Evolutionary conservation across 805 yeast genomes (phyloP).

Genomic region (Ogataea degrootiae): DNA sequence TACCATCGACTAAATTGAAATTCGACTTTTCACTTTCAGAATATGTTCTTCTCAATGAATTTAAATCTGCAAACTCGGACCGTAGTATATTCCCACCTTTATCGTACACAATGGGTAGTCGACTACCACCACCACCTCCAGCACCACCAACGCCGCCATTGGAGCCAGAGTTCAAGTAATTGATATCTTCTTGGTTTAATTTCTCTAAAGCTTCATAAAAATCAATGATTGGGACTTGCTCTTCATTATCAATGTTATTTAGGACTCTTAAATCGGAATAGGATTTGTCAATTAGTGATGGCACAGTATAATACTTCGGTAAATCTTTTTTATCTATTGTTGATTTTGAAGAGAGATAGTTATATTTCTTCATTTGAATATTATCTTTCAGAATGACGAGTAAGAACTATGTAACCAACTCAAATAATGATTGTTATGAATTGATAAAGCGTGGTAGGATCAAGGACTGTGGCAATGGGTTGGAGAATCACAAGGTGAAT

Average conservation of each 20-base stretch:
- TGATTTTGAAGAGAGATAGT: constrained; percentile 10
- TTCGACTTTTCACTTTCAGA: constrained; percentile 64
- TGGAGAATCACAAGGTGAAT: too few relatives aligned
- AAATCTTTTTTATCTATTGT: constrained; percentile 9
- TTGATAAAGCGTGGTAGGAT: too few relatives aligned
- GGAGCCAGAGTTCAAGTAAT: neutral
- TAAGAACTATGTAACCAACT: too few relatives aligned
- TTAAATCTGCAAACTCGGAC: neutral
- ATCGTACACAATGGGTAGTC: too few relatives aligned
- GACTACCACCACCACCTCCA: too few relatives aligned
- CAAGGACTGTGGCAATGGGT: too few relatives aligned
- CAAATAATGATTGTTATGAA: too few relatives aligned
- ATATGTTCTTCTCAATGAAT: constrained; percentile 44
- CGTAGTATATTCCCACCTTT: neutral
- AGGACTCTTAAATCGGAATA: constrained; percentile 14
- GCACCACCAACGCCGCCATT: neutral
- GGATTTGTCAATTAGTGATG: constrained; percentile 16
- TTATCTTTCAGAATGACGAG: too few relatives aligned
- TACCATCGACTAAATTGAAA: constrained; percentile 40
- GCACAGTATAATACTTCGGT: constrained; percentile 13
- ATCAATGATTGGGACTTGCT: constrained; percentile 21
- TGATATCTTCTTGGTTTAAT: constrained; percentile 1
- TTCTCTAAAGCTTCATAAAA: constrained; percentile 18
- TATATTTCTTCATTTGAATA: constrained; percentile 7
- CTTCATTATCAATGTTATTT: constrained; percentile 28